Percentiles rank a stretch among this genome's conserved stretches.
Conservation (phyloP, 208 protist species). For the Leishmania arabica region DNA sequence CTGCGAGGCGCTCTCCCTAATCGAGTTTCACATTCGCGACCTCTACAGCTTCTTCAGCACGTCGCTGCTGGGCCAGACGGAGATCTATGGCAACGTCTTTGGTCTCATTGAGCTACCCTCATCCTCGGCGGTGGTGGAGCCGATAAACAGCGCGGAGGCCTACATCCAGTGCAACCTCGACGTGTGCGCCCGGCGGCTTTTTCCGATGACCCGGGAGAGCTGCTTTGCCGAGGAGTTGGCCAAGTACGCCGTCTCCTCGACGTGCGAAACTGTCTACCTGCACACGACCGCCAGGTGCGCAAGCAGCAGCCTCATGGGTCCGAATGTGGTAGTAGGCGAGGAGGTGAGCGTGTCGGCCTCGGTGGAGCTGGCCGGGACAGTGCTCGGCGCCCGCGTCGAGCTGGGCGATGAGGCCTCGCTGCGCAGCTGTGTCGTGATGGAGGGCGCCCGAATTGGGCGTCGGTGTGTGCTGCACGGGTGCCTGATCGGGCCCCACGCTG, state of each 20-base stretch:
- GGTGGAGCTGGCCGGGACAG: slow-evolving; percentile 53
- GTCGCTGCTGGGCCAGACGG: slow-evolving; percentile 61
- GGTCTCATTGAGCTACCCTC: slow-evolving; percentile 53
- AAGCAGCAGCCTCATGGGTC: slow-evolving; percentile 29
- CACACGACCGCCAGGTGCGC: slow-evolving; percentile 51
- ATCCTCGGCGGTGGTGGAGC: slow-evolving; percentile 47
- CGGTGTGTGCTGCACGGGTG: slow-evolving; percentile 56
- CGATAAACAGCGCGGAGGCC: slow-evolving; percentile 57
- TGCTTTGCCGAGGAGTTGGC: slow-evolving; percentile 73
- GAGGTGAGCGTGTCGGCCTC: slow-evolving; percentile 52
- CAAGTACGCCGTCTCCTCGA: slow-evolving; percentile 67
- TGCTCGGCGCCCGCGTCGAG: slow-evolving; percentile 55
- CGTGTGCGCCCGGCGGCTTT: slow-evolving; percentile 74
- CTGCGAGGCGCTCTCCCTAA: slow-evolving; percentile 64
- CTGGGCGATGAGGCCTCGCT: slow-evolving; percentile 59
- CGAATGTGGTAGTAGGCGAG: slow-evolving; percentile 72
- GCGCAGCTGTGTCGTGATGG: slow-evolving; percentile 71
- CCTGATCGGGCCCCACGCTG: slow-evolving; percentile 54
- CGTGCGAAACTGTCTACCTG: slow-evolving; percentile 75
- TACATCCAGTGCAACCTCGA: slow-evolving; percentile 84
- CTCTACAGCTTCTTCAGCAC: slow-evolving; percentile 67
- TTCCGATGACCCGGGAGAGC: slow-evolving; percentile 82
- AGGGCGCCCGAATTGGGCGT: slow-evolving; percentile 57
- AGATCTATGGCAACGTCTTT: slow-evolving; percentile 82
- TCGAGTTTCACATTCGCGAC: slow-evolving; percentile 72